phyloP scores from a whole-genome alignment of 2,329 filamentous ascomycete genomes.

The Colletotrichum sp. region DNA sequence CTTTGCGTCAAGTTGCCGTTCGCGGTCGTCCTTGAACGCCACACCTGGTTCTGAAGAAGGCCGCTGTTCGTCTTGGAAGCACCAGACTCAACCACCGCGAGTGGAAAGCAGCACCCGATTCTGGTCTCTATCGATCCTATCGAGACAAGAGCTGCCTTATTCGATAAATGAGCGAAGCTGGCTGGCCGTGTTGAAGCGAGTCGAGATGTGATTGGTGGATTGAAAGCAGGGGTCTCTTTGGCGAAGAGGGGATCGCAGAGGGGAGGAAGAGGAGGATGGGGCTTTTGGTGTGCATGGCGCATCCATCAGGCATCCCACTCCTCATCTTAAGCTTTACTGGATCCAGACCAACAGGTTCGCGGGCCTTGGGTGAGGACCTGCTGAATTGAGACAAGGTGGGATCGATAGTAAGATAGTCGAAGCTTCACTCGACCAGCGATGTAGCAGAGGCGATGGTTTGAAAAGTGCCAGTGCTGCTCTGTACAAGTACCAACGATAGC shows the following conservation, averaged over 20 bases:
- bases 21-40: background rate
- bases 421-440: background rate
- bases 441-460: background rate
- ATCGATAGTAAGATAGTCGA: background rate
- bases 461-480: background rate
- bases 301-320: background rate
- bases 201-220: background rate
- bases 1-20: background rate
- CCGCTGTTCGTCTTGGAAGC: background rate
- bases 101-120: background rate
- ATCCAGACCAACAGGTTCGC: background rate
- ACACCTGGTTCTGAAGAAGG: background rate
- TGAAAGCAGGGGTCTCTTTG: background rate
- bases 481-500: background rate
- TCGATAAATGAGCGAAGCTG: background rate
- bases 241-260: background rate
- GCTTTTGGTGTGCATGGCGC: background rate
- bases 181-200: background rate
- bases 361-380: background rate
- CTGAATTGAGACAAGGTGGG: constrained; percentile 1
- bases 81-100: background rate
- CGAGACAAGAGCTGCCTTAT: background rate
- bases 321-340: constrained; percentile 8
- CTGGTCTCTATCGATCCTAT: background rate
- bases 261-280: background rate